Evolutionary conservation across 352 stramenopile species (phyloP).

Genomic region (Phytophthora pseudosyringae): DNA sequence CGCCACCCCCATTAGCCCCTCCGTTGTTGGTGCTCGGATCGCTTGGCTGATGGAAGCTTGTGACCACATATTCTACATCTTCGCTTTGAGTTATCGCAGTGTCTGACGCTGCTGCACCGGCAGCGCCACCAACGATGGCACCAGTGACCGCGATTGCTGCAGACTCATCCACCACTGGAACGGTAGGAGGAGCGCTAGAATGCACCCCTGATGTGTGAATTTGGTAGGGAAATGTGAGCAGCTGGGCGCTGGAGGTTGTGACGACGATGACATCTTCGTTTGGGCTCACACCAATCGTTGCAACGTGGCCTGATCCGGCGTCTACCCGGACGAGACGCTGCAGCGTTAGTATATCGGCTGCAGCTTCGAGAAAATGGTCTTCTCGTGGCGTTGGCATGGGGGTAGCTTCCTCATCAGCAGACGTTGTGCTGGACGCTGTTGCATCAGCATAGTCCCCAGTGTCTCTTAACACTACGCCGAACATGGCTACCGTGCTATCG

Average conservation of each 20-base stretch:
- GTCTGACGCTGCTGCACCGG: constrained; percentile 2
- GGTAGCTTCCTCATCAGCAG: constrained; percentile 17
- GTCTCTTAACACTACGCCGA: constrained; percentile 44
- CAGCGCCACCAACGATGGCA: not conserved
- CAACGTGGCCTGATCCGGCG: constrained; percentile 43
- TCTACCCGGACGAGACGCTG: constrained; percentile 75
- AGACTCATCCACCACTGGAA: constrained; percentile 28
- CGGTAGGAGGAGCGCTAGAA: constrained; percentile 14
- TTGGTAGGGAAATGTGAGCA: constrained; percentile 82
- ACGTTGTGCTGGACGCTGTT: constrained; percentile 37
- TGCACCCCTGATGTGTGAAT: constrained; percentile 37
- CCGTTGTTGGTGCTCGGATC: constrained; percentile 38
- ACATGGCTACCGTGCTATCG: constrained; percentile 75
- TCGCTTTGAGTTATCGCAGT: constrained; percentile 47
- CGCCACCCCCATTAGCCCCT: constrained; percentile 12
- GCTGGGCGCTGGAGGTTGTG: constrained; percentile 65
- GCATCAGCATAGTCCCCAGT: constrained; percentile 34
- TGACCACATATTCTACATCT: constrained; percentile 76
- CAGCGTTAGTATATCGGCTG: constrained; percentile 51
- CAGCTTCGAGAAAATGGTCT: constrained; percentile 31
- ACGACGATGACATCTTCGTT: constrained; percentile 80
- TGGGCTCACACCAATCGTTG: constrained; percentile 70
- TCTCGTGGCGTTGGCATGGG: constrained; percentile 13
- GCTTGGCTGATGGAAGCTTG: constrained; percentile 75
- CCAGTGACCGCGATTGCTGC: constrained; percentile 16